A percentile compares a stretch with the other conserved stretches of the same genome.
Evolutionary conservation across 495 filamentous ascomycete genomes (phyloP).

Genomic region (Aspergillus ellipticus): DNA sequence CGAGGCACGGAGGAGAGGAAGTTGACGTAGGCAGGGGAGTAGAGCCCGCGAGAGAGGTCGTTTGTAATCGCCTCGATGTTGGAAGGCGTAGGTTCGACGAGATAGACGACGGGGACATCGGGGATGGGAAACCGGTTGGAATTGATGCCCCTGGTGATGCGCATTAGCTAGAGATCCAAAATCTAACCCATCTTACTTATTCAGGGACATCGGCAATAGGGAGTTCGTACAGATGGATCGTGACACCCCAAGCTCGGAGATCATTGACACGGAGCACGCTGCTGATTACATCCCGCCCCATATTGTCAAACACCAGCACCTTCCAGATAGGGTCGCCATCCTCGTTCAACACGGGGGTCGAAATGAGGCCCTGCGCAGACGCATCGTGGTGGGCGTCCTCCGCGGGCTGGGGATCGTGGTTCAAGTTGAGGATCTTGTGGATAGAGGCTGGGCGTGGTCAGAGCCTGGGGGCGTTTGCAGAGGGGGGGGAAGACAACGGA

Average conservation of each 20-base stretch:
- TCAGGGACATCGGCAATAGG: not conserved
- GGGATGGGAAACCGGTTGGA: slow-evolving; percentile 84
- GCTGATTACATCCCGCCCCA: slow-evolving; percentile 79
- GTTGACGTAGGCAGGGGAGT: slow-evolving; percentile 94
- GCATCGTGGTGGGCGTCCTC: slow-evolving; percentile 53
- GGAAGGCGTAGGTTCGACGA: slow-evolving; percentile 79
- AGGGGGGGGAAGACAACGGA: slow-evolving; percentile 63
- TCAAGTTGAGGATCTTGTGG: slow-evolving; percentile 93
- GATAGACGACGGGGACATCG: slow-evolving; percentile 93
- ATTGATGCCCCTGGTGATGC: slow-evolving; percentile 63
- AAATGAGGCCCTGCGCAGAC: slow-evolving; percentile 56
- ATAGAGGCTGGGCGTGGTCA: slow-evolving; percentile 65
- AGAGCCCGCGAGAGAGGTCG: slow-evolving; percentile 82
- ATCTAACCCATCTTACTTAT: not conserved
- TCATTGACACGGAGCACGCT: slow-evolving; percentile 93
- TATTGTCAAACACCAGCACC: slow-evolving; percentile 64
- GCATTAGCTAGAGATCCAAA: not conserved
- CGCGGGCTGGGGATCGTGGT: slow-evolving; percentile 61
- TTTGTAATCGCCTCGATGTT: slow-evolving; percentile 82
- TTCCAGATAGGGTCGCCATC: slow-evolving; percentile 84
- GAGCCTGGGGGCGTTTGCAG: not conserved
- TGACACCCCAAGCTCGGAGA: slow-evolving; percentile 87
- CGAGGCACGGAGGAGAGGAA: slow-evolving; percentile 93
- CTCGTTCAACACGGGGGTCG: slow-evolving; percentile 77
- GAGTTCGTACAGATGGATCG: slow-evolving; percentile 80